A percentile compares a stretch with the other conserved stretches of the same genome.
Evolutionary conservation across 108 stramenopile species (phyloP).

Genomic region (Nitzschia sp.): DNA sequence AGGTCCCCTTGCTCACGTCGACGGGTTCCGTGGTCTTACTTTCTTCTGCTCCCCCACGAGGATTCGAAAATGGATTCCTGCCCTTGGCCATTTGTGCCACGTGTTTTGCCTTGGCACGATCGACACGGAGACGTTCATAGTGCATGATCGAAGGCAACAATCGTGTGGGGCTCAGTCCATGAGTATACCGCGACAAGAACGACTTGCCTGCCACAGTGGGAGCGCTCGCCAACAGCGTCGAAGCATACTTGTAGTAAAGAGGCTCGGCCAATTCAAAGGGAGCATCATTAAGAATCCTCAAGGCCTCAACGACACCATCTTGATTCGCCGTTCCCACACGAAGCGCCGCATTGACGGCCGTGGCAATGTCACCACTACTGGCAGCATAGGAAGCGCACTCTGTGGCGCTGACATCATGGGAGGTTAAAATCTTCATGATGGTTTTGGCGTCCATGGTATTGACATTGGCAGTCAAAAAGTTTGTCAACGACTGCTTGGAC

Average conservation of each 20-base stretch:
- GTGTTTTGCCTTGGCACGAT: conserved; percentile 26
- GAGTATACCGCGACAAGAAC: conserved; percentile 70
- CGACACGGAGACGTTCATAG: conserved; percentile 61
- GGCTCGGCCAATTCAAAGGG: conserved; percentile 83
- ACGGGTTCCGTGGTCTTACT: conserved; percentile 34
- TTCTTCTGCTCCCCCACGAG: conserved; percentile 22
- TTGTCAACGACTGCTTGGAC: conserved; percentile 48
- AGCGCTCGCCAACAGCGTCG: conserved; percentile 61
- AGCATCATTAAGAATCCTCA: conserved; percentile 70
- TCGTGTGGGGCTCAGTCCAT: conserved; percentile 73
- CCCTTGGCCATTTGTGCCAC: conserved; percentile 31
- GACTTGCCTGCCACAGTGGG: conserved; percentile 72
- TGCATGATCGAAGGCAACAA: conserved; percentile 81
- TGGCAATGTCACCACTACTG: conserved; percentile 70
- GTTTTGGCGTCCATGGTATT: conserved; percentile 81
- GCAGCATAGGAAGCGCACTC: conserved; percentile 80
- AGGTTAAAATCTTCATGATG: conserved; percentile 70
- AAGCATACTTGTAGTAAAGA: conserved; percentile 78
- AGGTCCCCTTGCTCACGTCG: conserved; percentile 28
- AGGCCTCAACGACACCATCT: conserved; percentile 69
- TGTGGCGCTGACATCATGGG: conserved; percentile 77
- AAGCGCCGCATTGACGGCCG: conserved; percentile 75
- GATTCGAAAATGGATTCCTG: conserved; percentile 17
- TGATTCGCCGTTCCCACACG: conserved; percentile 49
- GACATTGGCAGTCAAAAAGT: conserved; percentile 74